These are phyloP conservation scores for Curvularia eragrostidis DNA, from an alignment of 2,329 filamentous ascomycete species.

Conservation along the genomic window DNA sequence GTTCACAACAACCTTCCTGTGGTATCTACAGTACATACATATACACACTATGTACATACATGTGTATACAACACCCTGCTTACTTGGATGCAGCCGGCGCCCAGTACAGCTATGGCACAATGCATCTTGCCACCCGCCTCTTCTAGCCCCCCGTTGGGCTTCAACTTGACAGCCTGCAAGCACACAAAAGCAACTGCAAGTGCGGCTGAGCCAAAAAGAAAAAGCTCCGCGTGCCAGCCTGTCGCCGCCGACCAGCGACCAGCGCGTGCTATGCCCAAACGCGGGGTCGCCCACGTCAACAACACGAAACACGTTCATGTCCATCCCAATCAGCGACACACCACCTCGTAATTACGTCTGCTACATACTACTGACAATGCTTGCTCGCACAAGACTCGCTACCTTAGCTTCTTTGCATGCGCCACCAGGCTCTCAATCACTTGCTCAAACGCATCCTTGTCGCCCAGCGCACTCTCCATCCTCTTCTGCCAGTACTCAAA, in stretches of 20 bases:
- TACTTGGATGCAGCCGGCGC: background rate
- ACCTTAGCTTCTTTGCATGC: slow-evolving; percentile 84
- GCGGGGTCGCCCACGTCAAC: background rate
- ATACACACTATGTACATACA: background rate
- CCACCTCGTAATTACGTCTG: background rate
- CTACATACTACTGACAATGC: too few relatives aligned
- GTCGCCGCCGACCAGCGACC: background rate
- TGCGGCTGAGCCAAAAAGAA: background rate
- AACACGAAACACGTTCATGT: background rate
- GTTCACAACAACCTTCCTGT: background rate
- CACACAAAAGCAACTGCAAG: background rate
- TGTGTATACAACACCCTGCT: background rate
- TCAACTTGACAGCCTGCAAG: background rate
- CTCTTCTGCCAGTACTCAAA: slow-evolving; percentile 88
- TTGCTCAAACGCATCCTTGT: slow-evolving; percentile 92
- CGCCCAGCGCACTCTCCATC: slow-evolving; percentile 84
- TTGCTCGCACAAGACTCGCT: background rate
- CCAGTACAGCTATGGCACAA: too few relatives aligned
- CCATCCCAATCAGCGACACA: background rate
- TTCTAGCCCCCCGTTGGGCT: background rate
- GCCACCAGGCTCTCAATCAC: slow-evolving; percentile 97
- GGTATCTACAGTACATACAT: background rate
- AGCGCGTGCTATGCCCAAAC: background rate
- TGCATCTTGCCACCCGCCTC: background rate
- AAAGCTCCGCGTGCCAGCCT: background rate